phyloP scores from a whole-genome alignment of 2,329 filamentous ascomycete genomes.

The Microcyclosporella mali region DNA sequence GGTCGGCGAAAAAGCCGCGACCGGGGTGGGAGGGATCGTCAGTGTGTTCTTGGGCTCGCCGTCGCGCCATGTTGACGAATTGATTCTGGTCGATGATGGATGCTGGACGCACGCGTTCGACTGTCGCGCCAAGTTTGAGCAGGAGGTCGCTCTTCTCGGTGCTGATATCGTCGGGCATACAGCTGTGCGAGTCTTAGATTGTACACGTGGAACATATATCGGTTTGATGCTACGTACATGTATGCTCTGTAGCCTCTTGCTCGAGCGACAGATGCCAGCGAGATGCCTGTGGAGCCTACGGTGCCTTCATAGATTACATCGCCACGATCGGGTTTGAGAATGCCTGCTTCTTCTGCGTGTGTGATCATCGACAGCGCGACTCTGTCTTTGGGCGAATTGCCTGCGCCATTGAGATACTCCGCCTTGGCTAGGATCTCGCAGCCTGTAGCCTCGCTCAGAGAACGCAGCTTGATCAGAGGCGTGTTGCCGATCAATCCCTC shows the following conservation, averaged over 20 bases:
- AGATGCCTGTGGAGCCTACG: constrained; percentile 93
- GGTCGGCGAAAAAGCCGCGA: constrained; percentile 86
- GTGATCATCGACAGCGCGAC: constrained; percentile 87
- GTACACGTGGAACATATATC: neutral
- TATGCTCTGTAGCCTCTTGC: constrained; percentile 86
- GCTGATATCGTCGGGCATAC: constrained; percentile 91
- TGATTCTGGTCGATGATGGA: constrained; percentile 90
- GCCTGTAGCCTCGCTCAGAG: constrained; percentile 77
- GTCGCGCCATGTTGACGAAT: constrained; percentile 86
- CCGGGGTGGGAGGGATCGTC: constrained; percentile 52
- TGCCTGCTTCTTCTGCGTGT: constrained; percentile 68
- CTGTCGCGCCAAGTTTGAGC: constrained; percentile 80
- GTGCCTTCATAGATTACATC: constrained; percentile 98
- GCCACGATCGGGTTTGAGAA: constrained; percentile 70
- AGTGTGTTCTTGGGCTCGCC: constrained; percentile 69
- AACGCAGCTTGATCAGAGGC: constrained; percentile 77
- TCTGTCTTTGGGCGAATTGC: constrained; percentile 88
- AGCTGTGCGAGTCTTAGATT: constrained; percentile 42
- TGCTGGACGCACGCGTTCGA: constrained; percentile 83
- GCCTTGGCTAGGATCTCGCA: constrained; percentile 89
- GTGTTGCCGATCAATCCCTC: constrained; percentile 92
- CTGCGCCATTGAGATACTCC: constrained; percentile 92
- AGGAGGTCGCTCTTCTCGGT: constrained; percentile 85
- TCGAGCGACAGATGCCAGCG: constrained; percentile 78
- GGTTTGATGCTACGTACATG: constrained; percentile 51